phyloP scores from a whole-genome alignment of 2,329 filamentous ascomycete species.

The Stachybotrys chartarum region DNA sequence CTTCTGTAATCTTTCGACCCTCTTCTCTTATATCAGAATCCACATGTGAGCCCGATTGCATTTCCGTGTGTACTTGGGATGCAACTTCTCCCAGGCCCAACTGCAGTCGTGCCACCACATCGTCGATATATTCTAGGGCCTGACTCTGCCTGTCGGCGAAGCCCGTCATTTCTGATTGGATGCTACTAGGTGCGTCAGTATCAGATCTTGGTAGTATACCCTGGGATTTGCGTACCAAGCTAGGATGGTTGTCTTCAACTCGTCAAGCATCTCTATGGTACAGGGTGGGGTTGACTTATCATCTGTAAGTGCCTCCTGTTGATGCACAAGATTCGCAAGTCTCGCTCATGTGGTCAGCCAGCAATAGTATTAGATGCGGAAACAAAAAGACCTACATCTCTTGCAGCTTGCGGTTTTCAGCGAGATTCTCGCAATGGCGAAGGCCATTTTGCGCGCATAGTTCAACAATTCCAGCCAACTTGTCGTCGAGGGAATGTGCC shows the following conservation, averaged over 20 bases:
- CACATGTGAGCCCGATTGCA: neutral
- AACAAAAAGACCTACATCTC: neutral
- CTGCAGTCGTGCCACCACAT: neutral
- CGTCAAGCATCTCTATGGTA: too few relatives aligned
- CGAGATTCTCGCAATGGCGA: neutral
- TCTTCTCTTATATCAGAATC: slow-evolving; percentile 2
- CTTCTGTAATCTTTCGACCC: neutral
- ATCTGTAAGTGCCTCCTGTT: neutral
- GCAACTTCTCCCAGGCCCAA: neutral
- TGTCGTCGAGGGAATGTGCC: slow-evolving; percentile 1
- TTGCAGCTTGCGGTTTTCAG: neutral
- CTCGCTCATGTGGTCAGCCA: neutral
- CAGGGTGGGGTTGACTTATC: neutral
- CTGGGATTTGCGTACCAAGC: neutral
- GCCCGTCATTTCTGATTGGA: neutral
- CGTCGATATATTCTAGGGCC: neutral
- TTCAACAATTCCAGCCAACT: neutral
- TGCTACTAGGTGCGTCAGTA: slow-evolving; percentile 5
- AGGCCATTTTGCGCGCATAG: neutral
- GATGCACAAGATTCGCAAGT: neutral
- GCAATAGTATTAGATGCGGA: neutral
- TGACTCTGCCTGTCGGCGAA: neutral
- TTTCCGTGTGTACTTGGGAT: neutral
- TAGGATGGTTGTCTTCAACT: neutral
- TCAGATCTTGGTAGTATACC: neutral